These are phyloP conservation scores for Glaciozyma martinii DNA, from an alignment of 768 basidiomycete genomes.

Conservation along the genomic window DNA sequence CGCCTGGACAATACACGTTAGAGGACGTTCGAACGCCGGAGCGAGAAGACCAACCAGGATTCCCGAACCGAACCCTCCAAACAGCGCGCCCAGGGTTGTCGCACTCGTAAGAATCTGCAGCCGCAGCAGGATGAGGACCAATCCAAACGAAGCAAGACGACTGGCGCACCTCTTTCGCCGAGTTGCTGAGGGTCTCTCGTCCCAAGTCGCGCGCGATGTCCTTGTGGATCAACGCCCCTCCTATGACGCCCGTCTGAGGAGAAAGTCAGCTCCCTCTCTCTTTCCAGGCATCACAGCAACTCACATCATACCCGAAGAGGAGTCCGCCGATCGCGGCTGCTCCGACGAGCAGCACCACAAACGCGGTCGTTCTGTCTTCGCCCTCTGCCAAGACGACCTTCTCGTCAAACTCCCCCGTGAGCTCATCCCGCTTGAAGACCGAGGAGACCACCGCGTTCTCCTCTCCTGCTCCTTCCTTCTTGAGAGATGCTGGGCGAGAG, in stretches of 20 bases:
- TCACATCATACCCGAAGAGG: conserved; percentile 30
- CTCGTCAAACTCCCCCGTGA: conserved; percentile 23
- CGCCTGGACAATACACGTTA: no score
- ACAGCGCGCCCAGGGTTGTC: conserved; percentile 28
- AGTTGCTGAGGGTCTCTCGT: conserved; percentile 11
- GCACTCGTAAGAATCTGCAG: conserved; percentile 27
- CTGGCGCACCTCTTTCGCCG: conserved; percentile 23
- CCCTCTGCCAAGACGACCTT: conserved; percentile 35
- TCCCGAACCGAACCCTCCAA: conserved; percentile 28
- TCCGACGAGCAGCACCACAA: conserved; percentile 66
- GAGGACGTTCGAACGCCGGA: no score
- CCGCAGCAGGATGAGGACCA: neutral
- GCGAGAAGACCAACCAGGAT: no score
- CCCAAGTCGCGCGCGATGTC: conserved; percentile 22
- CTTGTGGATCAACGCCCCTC: conserved; percentile 29
- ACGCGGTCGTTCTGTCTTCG: conserved; percentile 52
- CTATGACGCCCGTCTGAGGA: conserved; percentile 30
- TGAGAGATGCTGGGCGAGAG: no score
- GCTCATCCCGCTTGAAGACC: no score
- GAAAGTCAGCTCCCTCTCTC: neutral
- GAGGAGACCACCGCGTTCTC: no score
- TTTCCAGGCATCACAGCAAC: neutral
- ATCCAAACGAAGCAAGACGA: accelerated
- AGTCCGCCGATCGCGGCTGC: conserved; percentile 27
- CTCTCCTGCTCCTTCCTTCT: no score